These are phyloP conservation scores for Nevesoporus exiguus DNA, from an alignment of 768 basidiomycete genomes.

Conservation along the genomic window DNA sequence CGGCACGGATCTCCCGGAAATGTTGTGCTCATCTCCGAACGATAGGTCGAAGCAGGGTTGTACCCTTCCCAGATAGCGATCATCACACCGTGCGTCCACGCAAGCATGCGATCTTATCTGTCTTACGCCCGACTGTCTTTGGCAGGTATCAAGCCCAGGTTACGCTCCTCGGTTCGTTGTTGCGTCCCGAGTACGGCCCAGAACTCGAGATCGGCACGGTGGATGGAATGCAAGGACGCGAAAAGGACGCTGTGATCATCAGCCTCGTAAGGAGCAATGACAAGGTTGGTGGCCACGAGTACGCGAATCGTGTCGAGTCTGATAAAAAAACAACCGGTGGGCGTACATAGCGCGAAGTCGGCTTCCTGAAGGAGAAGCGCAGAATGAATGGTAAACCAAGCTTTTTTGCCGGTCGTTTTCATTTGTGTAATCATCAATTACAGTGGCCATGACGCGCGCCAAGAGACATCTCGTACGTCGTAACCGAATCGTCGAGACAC, in stretches of 20 bases:
- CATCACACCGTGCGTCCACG: slow-evolving; percentile 72
- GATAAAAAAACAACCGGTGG: not conserved
- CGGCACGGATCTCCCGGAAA: no score
- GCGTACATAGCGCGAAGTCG: slow-evolving; percentile 74
- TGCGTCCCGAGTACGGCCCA: slow-evolving; percentile 66
- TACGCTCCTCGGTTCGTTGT: slow-evolving; percentile 69
- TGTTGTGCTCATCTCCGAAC: not conserved
- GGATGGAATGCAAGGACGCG: slow-evolving; percentile 96
- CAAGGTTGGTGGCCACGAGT: slow-evolving; percentile 41
- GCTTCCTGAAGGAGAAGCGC: slow-evolving; percentile 90
- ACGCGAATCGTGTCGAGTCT: slow-evolving; percentile 1
- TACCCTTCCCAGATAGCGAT: slow-evolving; percentile 74
- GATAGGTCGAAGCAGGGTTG: slow-evolving; percentile 59
- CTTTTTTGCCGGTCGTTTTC: not conserved
- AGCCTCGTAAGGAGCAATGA: slow-evolving; percentile 92
- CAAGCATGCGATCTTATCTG: not conserved
- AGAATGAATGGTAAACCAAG: slow-evolving; percentile 71
- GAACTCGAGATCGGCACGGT: slow-evolving; percentile 89
- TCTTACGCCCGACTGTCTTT: not conserved
- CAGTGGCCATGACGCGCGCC: slow-evolving; percentile 88
- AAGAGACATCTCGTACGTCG: slow-evolving; percentile 78
- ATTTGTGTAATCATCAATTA: not conserved
- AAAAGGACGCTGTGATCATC: slow-evolving; percentile 92
- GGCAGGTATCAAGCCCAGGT: slow-evolving; percentile 90
- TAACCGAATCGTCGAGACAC: not conserved